Evolutionary conservation across 2,329 filamentous ascomycete species (phyloP), one percentile per base, ranked within the genome.

Genomic region (Thelonectria olida): DNA sequence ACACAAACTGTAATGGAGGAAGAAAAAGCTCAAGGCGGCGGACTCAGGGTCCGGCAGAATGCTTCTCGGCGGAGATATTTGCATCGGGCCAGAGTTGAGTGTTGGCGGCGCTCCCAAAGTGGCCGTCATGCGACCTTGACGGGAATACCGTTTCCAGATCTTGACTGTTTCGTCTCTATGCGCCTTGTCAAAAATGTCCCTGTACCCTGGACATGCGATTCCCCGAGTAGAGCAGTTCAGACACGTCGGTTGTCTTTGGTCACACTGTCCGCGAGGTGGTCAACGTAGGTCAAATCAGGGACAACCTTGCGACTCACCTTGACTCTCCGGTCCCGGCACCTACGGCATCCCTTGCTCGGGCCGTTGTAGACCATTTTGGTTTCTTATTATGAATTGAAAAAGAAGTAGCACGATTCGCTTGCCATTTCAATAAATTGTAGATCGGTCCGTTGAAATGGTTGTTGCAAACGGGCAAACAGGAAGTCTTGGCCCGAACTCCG

Each of bases 1-100:
- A n/a, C 20, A 23, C 19, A 41, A 23, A 27, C 54, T 38, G 47
- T 58, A 58, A 27, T 28, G 54, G 8, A 58, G 31, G 12, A 58
- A 52, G 47, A 58, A 58, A 28, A 58, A 58, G 8, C 36, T 20
- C 47, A 58, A 38, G 28, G 54, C 54, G 2, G 28, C 34, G 6
- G 17, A 41, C 47, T 57, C 54, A 17, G 19, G 17, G 47, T 58
- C 31, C 28, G 17, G 25, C n/a, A 28, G 12, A 19, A 31, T 9
- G 19, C 7, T 44, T 20, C 7, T 28, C 42, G 20, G 15, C 23
- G n/a, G 17, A 19, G 9, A 20, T 20, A 38, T 23, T 20, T 28
- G 22, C 36, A 19, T 9, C 13, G 20, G 49, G 10, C 31, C 10
- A 12, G 47, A 38, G 20, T 50, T 5, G 28, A n/a, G 28, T 17